Conservation (phyloP, 257 asterid species). For the Echites panduratus region DNA sequence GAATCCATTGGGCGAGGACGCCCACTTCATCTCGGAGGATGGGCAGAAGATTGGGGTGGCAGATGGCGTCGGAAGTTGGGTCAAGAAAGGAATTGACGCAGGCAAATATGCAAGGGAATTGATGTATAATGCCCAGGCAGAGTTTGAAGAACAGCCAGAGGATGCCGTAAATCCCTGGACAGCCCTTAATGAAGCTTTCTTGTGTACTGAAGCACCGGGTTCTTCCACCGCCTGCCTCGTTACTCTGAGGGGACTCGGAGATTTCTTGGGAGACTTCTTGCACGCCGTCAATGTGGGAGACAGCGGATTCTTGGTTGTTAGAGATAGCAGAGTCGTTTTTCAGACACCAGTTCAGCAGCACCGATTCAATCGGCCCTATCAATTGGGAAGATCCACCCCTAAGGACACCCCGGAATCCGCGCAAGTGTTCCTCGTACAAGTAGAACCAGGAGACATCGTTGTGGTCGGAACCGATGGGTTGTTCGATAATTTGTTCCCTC, state of each 20-base stretch:
- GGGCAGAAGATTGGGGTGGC: slow-evolving; percentile 35
- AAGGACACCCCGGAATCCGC: slow-evolving; percentile 14
- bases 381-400: slow-evolving; percentile 12
- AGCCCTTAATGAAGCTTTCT: slow-evolving; percentile 19
- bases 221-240: slow-evolving; percentile 42
- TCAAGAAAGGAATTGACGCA: slow-evolving; percentile 25
- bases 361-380: slow-evolving; percentile 34
- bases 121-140: slow-evolving; percentile 14
- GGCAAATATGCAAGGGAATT: slow-evolving; percentile 32
- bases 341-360: slow-evolving; percentile 23
- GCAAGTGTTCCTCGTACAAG: slow-evolving; percentile 16
- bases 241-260: not conserved
- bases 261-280: slow-evolving; percentile 9
- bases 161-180: slow-evolving; percentile 12
- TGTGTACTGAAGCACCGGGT: slow-evolving; percentile 14
- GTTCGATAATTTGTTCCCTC: slow-evolving; percentile 32
- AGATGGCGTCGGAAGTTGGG: slow-evolving; percentile 41
- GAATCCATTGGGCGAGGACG: slow-evolving; percentile 26
- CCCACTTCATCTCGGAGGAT: slow-evolving; percentile 15
- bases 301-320: slow-evolving; percentile 33
- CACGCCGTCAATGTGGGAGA: slow-evolving; percentile 41
- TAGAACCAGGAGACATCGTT: slow-evolving; percentile 31
- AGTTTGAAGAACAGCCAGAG: not conserved
- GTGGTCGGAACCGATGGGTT: slow-evolving; percentile 47
- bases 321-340: slow-evolving; percentile 20